Base-by-base conservation (phyloP, 73 alveolate species). In the Stentor coeruleus region DNA sequence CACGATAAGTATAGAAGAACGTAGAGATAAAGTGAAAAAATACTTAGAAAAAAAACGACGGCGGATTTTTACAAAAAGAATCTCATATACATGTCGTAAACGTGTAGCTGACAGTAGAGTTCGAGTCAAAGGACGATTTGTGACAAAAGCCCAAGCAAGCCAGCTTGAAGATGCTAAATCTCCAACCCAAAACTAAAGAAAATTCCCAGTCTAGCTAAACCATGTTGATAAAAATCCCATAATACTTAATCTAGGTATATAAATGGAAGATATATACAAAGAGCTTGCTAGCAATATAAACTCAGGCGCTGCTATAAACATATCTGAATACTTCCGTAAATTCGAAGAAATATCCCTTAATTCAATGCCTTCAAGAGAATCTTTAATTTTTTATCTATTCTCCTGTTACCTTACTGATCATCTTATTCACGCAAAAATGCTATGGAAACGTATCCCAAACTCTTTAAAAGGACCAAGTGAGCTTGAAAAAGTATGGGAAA, bases 41-140 rank as follows among this genome's bases (percentile, higher is more conserved):
- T 82, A 72, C 76, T 40, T 82, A 20, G 88, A 82, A 60, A 82
- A 82, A 40, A 59, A 73, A 38, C 66, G 55, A 49, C 31, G 83
- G 37, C 39, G 88, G 31, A 59, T 38, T 76, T 82, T 76, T 76
- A 39, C 66, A 40, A 82, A 82, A 35, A 60, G 74, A 58, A 76
- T 82, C 41, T 31, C 28, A 58, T 82, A 82, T 38, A 77, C 40
- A 38, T 39, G 76, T 60, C 74, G 88, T 3, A 82, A 82, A 77
- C 66, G 74, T 11, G 88, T 82, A 3, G 88, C 88, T 4, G 88
- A 82, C 26, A 37, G 73, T 3, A 59, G 88, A 66, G 82, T 76
- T 3, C 38, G 88, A 59, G 31, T 30, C 3, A 82, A 82, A 14
- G 88, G 88, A n/a, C 37, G 88, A 66, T 82, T 82, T 38, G 55